Base-by-base conservation (phyloP, 257 asterid species). In the Handroanthus guayacan region DNA sequence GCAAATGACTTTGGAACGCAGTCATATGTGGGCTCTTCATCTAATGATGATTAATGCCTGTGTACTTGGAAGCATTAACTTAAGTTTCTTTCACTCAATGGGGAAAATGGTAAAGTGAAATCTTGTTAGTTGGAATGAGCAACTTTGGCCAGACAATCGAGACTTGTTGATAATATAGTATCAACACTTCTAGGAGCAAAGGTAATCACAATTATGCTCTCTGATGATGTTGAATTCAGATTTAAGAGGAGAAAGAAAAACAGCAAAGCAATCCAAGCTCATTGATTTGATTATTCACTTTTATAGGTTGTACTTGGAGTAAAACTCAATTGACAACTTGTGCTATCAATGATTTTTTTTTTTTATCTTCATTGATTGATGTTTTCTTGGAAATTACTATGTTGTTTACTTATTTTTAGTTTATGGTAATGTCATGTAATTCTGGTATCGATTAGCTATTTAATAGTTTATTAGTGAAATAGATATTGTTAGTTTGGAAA, bases 21-120 rank as follows among this genome's bases (percentile, higher is more conserved):
- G 54, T 62, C 87, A 45, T 89, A 82, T 39, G 18, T 85, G n/a
- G 88, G 83, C 72, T 85, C 87, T 81, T 88, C 96, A 12, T 84
- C 95, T 0, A 93, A 86, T 65, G 90, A 92, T 39, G 96, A 87
- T 44, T 89, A 77, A 74, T 6, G 41, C 45, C 2, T 39, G 62
- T 34, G 44, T 45, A 34, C 7, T 11, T 45, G n/a, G 57, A 66
- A 43, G 67, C 55, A 38, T 44, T 34, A 8, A 25, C 31, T 25
- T 25, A 25, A 25, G 31, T 25, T 75, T 67, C 47, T 34, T 16
- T 12, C 20, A 25, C 75, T 47, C 74, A 2, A 18, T 36, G 64
- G 44, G 50, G n/a, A 48, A 54, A 37, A 25, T 13, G 56, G 74
- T 13, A 43, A 14, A 44, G 25, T 39, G 31, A 67, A 31, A 2